Base-by-base conservation (phyloP, 2,329 filamentous ascomycete genomes). In the Alternaria triticina region DNA sequence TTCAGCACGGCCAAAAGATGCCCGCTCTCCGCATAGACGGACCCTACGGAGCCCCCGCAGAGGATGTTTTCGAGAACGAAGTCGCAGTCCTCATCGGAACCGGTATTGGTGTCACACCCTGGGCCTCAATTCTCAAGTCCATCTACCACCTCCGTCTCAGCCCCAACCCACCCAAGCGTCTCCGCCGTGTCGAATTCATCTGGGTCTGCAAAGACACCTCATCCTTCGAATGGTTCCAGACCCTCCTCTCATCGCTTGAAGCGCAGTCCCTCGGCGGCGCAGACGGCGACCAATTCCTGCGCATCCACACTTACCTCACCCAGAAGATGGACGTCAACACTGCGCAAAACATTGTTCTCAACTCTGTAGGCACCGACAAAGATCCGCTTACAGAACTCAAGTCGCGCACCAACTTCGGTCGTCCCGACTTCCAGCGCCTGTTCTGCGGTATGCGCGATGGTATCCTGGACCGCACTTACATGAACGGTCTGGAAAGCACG, bases 191-290 rank as follows among this genome's bases (percentile, higher is more conserved):
- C 30, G 96, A 99, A 80, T 99, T 99, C 82, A 96, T 99, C 84
- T 99, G 96, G 96, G 91, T 98, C 55, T 97, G 95, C 87, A 96
- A 92, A 80, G 94, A 97, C 76, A 97, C 94, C 0, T 91, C 88
- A 33, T 97, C 94, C 0, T 99, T 99, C 76, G 96, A 98, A 82
- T 99, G 96, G 96, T 98, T 99, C 85, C 96, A 99, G 79, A 94
- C 92, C 2, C 89, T 99, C 1, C 87, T 99, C 15, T 92, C 92
- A 0, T 96, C 93, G 0, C 90, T 99, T 22, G 96, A 99, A 81
- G 86, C 90, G 36, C 96, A 99, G 78, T 94, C 91, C 54, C 86
- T 88, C 62, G 87, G 90, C 73, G 79, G 77, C 7, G 64, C 74
- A 1, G 90, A 89, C 60, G 88, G 88, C 70, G 88, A 89, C 49